These are phyloP conservation scores for Auxenochlorella pyrenoidosa DNA, from an alignment of 139 green algal species.

Conservation along the genomic window DNA sequence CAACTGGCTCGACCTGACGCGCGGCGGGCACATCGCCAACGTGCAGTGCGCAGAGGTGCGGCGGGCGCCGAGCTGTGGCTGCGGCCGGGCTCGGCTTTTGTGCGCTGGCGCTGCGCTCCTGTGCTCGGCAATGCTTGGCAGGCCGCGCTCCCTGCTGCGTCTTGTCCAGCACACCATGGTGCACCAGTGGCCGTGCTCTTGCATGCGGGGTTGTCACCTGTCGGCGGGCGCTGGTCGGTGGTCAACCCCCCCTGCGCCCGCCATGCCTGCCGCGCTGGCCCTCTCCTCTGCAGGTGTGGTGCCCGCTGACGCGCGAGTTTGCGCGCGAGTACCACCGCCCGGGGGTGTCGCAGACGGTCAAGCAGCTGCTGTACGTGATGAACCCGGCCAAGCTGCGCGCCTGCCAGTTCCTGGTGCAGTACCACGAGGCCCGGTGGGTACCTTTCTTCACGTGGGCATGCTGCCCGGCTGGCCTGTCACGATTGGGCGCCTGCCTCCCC, in stretches of 20 bases:
- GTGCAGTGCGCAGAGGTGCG: slow-evolving; percentile 94
- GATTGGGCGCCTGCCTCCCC: too few relatives aligned
- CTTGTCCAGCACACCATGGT: too few relatives aligned
- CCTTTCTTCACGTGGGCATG: neutral
- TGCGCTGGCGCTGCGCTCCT: too few relatives aligned
- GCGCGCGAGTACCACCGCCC: slow-evolving; percentile 91
- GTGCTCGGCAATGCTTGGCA: too few relatives aligned
- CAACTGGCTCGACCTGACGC: slow-evolving; percentile 99
- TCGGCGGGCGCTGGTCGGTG: too few relatives aligned
- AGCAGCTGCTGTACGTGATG: slow-evolving; percentile 95
- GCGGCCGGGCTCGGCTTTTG: too few relatives aligned
- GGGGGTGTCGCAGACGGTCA: slow-evolving; percentile 56
- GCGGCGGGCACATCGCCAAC: slow-evolving; percentile 96
- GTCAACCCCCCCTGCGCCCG: too few relatives aligned
- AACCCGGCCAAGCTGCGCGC: slow-evolving; percentile 98
- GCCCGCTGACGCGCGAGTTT: slow-evolving; percentile 91
- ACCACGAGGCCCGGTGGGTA: slow-evolving; percentile 81
- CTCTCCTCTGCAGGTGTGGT: slow-evolving; percentile 84
- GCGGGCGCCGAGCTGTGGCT: neutral
- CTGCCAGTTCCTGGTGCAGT: slow-evolving; percentile 96
- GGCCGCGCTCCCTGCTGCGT: too few relatives aligned
- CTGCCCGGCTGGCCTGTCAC: too few relatives aligned
- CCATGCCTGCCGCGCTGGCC: neutral
- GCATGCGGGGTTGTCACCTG: too few relatives aligned
- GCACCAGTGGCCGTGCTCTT: too few relatives aligned